Base-by-base conservation (phyloP, 116 monocot species). In the Phalaenopsis hybrid region DNA sequence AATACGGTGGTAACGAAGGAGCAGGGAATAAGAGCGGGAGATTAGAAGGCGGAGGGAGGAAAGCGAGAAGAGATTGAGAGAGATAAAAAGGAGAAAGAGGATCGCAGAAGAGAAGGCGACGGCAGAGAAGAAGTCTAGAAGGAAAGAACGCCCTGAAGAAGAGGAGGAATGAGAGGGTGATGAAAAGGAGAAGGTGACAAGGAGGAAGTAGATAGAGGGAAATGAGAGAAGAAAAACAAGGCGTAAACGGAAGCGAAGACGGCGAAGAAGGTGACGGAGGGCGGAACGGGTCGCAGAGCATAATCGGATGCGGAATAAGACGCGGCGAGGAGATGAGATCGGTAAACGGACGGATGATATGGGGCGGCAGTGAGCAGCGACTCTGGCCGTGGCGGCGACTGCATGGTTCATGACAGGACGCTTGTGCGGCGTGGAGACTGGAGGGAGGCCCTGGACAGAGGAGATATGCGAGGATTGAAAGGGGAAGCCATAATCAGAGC, bases 371-470 rank as follows among this genome's bases (percentile, higher is more conserved):
- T 46, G 51, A 57, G 79, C 8, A 28, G 1, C 75, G 2, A 4
- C 17, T 48, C 0, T 44, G 76, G 28, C 51, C 0, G 45, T 21
- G 21, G 51, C 21, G n/a, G 83, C 48, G 8, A 50, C 33, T 20
- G 68, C 37, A 0, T 59, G 57, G 8, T 34, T 79, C 79, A 84
- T 75, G 73, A 79, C 73, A 17, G 84, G 84, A 45, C 84, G 84
- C 74, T 79, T 84, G 74, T 84, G 84, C 41, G 84, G 84, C 8
- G 84, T 74, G 58, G 84, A 74, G 16, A 57, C 74, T 34, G 44
- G 74, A 37, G 79, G 72, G 8, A 51, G 67, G 49, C 77, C 77
- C 10, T 77, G 21, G 20, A 20, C 48, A 17, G 63, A 5, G 17
- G 61, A 17, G 25, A 10, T 23, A 44, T 57, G 74, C 46, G 73